Conservation (phyloP, 1,284 basidiomycete species). For the Pseudozyma sp. region DNA sequence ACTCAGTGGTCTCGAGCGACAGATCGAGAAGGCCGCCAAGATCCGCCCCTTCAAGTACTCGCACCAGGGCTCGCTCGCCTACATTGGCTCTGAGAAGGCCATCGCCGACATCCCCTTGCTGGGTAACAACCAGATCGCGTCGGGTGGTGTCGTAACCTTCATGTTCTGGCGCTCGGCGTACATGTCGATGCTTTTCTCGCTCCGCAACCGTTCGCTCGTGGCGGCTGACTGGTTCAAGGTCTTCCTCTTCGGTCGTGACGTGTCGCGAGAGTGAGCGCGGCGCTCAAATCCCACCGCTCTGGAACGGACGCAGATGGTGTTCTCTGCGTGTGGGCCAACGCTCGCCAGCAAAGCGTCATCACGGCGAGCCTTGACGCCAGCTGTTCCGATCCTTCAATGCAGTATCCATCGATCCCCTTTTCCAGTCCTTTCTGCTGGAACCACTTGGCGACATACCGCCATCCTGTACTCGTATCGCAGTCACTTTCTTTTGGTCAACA, state of each 20-base stretch:
- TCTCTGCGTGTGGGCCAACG: not conserved
- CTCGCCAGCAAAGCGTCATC: not conserved
- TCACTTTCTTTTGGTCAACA: conserved; percentile 7
- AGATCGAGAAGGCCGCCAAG: conserved; percentile 56
- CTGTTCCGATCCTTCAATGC: no score
- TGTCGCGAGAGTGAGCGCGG: conserved; percentile 43
- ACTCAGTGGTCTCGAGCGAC: conserved; percentile 49
- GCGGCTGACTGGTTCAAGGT: conserved; percentile 63
- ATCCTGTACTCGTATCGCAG: conserved; percentile 20
- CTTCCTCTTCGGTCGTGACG: conserved; percentile 52
- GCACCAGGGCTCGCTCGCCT: conserved; percentile 62
- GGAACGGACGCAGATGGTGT: no score
- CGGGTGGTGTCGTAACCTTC: conserved; percentile 56
- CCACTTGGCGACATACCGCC: no score
- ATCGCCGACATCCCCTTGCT: conserved; percentile 60
- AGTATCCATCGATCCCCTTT: no score
- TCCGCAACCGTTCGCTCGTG: conserved; percentile 58
- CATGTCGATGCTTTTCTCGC: conserved; percentile 60
- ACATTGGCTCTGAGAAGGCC: conserved; percentile 61
- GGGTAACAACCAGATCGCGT: conserved; percentile 53
- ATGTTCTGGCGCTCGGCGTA: conserved; percentile 60
- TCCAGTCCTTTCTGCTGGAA: no score
- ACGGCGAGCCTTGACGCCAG: no score
- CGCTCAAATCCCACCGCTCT: no score
- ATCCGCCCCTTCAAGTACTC: conserved; percentile 63